phyloP scores from a whole-genome alignment of 768 basidiomycete genomes.

The Agaricus subrufescens region DNA sequence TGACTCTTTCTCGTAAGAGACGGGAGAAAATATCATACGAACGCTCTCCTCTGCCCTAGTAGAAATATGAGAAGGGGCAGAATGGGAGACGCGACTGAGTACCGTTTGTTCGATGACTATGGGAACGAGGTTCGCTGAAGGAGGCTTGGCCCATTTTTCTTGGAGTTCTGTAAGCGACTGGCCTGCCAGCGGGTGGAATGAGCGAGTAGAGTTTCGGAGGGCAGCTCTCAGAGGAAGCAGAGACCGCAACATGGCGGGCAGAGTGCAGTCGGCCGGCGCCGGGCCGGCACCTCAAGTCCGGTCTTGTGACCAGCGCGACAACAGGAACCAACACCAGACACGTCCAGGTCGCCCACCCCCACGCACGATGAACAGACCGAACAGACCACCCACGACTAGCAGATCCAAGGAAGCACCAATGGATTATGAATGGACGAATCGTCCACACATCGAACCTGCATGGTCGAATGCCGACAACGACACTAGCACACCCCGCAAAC shows the following conservation, averaged over 20 bases:
- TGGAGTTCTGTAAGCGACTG: slow-evolving; percentile 29
- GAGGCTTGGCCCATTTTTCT: slow-evolving; percentile 32
- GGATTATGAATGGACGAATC: slow-evolving; percentile 84
- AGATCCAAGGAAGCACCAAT: slow-evolving; percentile 81
- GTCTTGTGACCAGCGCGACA: slow-evolving; percentile 34
- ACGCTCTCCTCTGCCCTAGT: slow-evolving; percentile 77
- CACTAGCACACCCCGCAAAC: slow-evolving; percentile 59
- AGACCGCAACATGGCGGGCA: slow-evolving; percentile 16
- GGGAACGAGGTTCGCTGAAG: slow-evolving; percentile 69
- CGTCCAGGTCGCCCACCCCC: neutral
- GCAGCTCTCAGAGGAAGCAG: slow-evolving; percentile 14
- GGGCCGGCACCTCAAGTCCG: neutral
- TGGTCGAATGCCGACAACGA: slow-evolving; percentile 49
- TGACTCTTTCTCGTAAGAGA: slow-evolving; percentile 86
- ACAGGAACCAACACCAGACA: slow-evolving; percentile 19
- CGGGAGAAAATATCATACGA: slow-evolving; percentile 97
- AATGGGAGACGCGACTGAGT: neutral
- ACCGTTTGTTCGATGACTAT: slow-evolving; percentile 95
- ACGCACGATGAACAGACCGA: slow-evolving; percentile 7
- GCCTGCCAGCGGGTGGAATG: slow-evolving; percentile 54
- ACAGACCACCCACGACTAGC: slow-evolving; percentile 18
- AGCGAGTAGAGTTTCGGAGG: slow-evolving; percentile 17
- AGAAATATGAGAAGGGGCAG: neutral
- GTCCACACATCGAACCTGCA: slow-evolving; percentile 50
- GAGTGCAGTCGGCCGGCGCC: neutral